Base-by-base conservation (phyloP, 108 stramenopile species). In the Seminavis robusta region DNA sequence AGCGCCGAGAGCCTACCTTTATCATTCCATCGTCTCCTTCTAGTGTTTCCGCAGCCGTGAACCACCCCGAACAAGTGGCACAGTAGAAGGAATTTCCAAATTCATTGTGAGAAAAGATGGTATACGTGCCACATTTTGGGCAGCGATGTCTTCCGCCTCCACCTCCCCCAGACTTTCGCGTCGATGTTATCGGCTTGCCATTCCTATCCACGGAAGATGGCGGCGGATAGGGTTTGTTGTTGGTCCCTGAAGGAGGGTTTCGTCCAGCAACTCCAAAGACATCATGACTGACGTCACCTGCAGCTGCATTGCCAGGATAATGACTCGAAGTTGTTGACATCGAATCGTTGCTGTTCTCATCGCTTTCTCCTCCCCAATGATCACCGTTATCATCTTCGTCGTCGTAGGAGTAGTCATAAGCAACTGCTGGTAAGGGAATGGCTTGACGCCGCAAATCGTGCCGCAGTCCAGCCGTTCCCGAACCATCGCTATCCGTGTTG, bases 41-140 rank as follows among this genome's bases (percentile, higher is more conserved):
- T 63, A 36, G 36, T 53, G 49, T 30, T 57, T 21, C 24, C 15
- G n/a, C 34, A 38, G 54, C 59, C 6, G 80, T 56, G 55, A 94
- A 94, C 81, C 85, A 91, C 7, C 93, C 93, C 4, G 80, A 80
- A 69, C 94, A 95, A 27, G 80, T 67, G 5, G 88, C 90, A 63
- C 94, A 95, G 52, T 90, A 95, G 63, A 78, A 90, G 37, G 81
- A 81, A 44, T 86, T 84, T 27, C 75, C 76, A 45, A 64, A 71
- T 49, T 86, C 79, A 1, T 51, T 36, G 28, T 65, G 63, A 43
- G 52, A 80, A 67, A 92, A 92, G 1, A 84, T 83, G 9, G 84
- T 85, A 17, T 28, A 48, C 5, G 77, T 67, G 24, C 84, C 84
- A 47, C 91, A 92, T 56, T 81, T 87, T 34, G 91, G 86, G 63